Evolutionary conservation across 495 filamentous ascomycete species (phyloP), one percentile per base, ranked within the genome.

Genomic region (Talaromyces wortmannii): DNA sequence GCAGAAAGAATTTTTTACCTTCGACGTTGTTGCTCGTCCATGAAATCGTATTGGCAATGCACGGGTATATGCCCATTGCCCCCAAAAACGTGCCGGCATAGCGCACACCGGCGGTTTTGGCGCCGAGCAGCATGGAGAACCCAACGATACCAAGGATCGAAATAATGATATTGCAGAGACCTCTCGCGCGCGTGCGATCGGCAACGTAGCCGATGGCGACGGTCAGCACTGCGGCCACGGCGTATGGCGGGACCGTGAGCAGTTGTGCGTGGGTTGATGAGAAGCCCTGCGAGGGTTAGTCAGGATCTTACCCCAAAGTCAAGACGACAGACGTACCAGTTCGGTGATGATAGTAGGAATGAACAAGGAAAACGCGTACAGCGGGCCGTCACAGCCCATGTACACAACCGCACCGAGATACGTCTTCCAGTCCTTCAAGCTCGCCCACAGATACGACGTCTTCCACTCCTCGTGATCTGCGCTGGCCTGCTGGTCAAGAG

Each of bases 291-390:
- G 0, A 4, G 1, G 5, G n/a, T 50, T 3, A 56, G 29, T 8
- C 29, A 3, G 15, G 89, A 15, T 3, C 29, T 10, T 42, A 8
- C n/a, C 10, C 5, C 17, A 31, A 12, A 8, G 10, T 7, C 23
- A 7, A 5, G 45, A 36, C 4, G 3, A 45, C 32, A 6, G 23
- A 70, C 71, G 67, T 55, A 73, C 67, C 44, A 75, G 73, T 59
- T 86, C 78, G 31, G 65, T 70, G 62, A 97, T 88, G 64, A 96
- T 96, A 31, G 84, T 86, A 2, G 92, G 92, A 0, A 96, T 78
- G 68, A 97, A 96, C 5, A 97, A 80, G 6, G 87, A 89, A 67
- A 96, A 96, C 16, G 88, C 90, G 66, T 97, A 97, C 5, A 97
- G 80, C 12, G 89, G 77, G 11, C 76, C 76, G 59, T 80, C 79